Percentiles rank a stretch among this genome's conserved stretches.
phyloP scores from a whole-genome alignment of 768 basidiomycete species.

The Suillus subaureus region DNA sequence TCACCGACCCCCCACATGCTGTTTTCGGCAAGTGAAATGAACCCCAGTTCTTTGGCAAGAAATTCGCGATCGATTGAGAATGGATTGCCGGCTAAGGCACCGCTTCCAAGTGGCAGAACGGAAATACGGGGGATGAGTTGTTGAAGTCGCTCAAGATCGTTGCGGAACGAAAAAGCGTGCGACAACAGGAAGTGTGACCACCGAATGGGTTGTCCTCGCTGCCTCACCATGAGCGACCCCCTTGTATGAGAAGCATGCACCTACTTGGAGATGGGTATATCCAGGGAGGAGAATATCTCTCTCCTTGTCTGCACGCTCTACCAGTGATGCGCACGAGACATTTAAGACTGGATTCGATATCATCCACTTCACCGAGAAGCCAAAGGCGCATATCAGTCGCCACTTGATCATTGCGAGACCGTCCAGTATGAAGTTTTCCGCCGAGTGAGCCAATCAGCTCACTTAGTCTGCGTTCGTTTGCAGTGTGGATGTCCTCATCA shows the following conservation, averaged over 20 bases:
- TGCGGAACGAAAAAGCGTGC: constrained; percentile 91
- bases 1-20: constrained; percentile 97
- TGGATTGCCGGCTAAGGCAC: constrained; percentile 95
- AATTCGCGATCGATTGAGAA: constrained; percentile 94
- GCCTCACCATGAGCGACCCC: neutral
- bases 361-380: constrained; percentile 78
- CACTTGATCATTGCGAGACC: constrained; percentile 97
- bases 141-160: constrained; percentile 82
- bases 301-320: constrained; percentile 92
- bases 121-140: constrained; percentile 90
- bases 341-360: constrained; percentile 69
- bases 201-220: constrained; percentile 98
- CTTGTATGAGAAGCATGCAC: constrained; percentile 11
- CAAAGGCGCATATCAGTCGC: constrained; percentile 98
- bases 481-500: constrained; percentile 99
- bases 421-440: constrained; percentile 96
- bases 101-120: constrained; percentile 90
- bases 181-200: constrained; percentile 98
- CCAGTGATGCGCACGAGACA: constrained; percentile 85
- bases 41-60: constrained; percentile 87
- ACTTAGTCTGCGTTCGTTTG: constrained; percentile 92
- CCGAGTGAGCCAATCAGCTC: constrained; percentile 92
- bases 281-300: constrained; percentile 90
- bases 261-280: constrained; percentile 95
- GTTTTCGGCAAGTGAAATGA: constrained; percentile 88